Evolutionary conservation across 23 red algal genomes (phyloP).

Genomic region (Chondrus crispus): DNA sequence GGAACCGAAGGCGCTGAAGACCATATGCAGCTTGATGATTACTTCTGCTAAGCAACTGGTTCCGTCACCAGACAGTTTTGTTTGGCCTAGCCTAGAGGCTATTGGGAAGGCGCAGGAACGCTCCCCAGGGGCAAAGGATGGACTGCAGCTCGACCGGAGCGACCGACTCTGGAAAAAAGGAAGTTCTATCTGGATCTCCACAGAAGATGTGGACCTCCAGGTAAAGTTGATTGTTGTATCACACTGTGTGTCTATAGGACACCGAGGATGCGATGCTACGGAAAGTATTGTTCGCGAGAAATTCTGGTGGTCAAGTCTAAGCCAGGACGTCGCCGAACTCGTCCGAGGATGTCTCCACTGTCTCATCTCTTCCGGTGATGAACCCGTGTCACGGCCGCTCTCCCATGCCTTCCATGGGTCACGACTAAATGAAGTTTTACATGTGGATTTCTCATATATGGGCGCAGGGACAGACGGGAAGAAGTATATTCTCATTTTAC

Average conservation of each 20-base stretch:
- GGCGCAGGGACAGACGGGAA: neutral
- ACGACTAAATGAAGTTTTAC: neutral
- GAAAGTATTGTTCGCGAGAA: neutral
- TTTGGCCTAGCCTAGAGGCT: neutral
- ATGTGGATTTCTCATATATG: neutral
- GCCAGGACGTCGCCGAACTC: neutral
- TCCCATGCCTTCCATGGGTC: neutral
- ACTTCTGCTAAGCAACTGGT: neutral
- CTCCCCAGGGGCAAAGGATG: neutral
- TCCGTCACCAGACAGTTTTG: neutral
- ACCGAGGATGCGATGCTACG: neutral
- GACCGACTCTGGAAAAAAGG: neutral
- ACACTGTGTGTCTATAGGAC: neutral
- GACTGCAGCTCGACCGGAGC: neutral
- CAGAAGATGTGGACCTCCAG: neutral
- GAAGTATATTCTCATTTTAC: neutral
- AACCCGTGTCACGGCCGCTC: neutral
- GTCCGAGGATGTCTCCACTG: neutral
- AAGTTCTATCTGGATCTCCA: neutral
- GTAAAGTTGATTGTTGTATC: conserved; percentile 1
- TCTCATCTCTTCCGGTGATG: neutral
- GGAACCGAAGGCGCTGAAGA: neutral
- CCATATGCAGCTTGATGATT: neutral
- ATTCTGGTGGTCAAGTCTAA: neutral
- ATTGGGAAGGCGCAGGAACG: neutral